A percentile compares a stretch with the other conserved stretches of the same genome.
Conservation (phyloP, 257 asterid genomes). For the Pogostemon cablin region DNA sequence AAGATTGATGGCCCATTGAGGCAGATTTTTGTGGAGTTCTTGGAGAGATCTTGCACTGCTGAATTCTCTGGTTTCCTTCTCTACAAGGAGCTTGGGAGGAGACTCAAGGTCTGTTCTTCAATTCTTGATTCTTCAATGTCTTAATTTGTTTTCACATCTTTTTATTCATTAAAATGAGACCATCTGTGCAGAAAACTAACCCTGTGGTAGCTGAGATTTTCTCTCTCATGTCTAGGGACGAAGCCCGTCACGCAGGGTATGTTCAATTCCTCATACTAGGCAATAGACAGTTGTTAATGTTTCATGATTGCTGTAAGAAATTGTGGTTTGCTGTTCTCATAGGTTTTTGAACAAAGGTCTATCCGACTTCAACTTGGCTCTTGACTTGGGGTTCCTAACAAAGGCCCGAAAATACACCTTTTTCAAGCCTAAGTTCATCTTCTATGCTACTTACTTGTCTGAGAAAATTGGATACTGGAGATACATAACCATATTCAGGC, state of each 20-base stretch:
- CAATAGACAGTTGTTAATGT: not conserved
- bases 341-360: constrained; percentile 93
- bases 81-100: constrained; percentile 91
- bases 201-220: constrained; percentile 95
- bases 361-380: constrained; percentile 87
- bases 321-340: constrained; percentile 24
- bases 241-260: constrained; percentile 96
- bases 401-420: constrained; percentile 97
- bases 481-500: constrained; percentile 94
- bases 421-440: constrained; percentile 98
- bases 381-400: constrained; percentile 95
- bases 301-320: constrained; percentile 22
- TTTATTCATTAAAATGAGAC: not conserved
- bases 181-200: constrained; percentile 77
- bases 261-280: not conserved
- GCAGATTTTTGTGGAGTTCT: constrained; percentile 83
- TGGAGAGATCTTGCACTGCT: constrained; percentile 97
- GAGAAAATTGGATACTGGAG: constrained; percentile 98
- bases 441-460: constrained; percentile 61
- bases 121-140: not conserved
- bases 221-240: constrained; percentile 97
- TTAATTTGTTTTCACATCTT: not conserved
- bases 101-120: constrained; percentile 66
- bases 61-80: constrained; percentile 98
- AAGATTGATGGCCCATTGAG: constrained; percentile 78